Conservation (phyloP, 345 rosid genomes). For the Litchi chinensis region DNA sequence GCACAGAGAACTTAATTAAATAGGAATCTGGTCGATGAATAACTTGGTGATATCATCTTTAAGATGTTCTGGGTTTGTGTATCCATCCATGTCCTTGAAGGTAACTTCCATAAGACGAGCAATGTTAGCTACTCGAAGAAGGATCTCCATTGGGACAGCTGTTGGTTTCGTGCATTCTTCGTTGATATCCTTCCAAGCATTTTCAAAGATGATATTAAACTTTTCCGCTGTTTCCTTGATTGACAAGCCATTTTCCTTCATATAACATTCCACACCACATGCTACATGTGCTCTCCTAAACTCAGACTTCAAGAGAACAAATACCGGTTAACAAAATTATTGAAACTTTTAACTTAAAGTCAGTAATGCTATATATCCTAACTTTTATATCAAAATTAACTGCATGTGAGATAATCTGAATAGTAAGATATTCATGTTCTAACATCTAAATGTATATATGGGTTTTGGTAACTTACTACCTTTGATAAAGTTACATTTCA, state of each 20-base stretch:
- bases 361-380: too few relatives aligned
- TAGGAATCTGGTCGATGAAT: not conserved
- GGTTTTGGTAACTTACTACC: too few relatives aligned
- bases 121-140: slow-evolving; percentile 10
- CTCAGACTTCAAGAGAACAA: not conserved
- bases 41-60: not conserved
- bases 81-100: not conserved
- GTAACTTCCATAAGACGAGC: slow-evolving; percentile 3
- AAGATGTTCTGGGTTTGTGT: not conserved
- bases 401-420: too few relatives aligned
- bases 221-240: not conserved
- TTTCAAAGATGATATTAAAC: not conserved
- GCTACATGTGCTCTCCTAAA: slow-evolving; percentile 12
- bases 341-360: too few relatives aligned
- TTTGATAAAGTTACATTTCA: too few relatives aligned
- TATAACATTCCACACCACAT: slow-evolving; percentile 16
- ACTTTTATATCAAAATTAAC: too few relatives aligned
- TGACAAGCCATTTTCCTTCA: slow-evolving; percentile 5
- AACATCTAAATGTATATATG: too few relatives aligned
- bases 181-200: slow-evolving; percentile 20
- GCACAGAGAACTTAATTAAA: too few relatives aligned
- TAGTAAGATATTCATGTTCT: too few relatives aligned
- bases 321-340: too few relatives aligned
- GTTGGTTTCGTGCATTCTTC: not conserved
- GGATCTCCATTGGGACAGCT: not conserved